Evolutionary conservation across 768 basidiomycete species (phyloP), one percentile per base, ranked within the genome.

Genomic region (Nidularia sp.): DNA sequence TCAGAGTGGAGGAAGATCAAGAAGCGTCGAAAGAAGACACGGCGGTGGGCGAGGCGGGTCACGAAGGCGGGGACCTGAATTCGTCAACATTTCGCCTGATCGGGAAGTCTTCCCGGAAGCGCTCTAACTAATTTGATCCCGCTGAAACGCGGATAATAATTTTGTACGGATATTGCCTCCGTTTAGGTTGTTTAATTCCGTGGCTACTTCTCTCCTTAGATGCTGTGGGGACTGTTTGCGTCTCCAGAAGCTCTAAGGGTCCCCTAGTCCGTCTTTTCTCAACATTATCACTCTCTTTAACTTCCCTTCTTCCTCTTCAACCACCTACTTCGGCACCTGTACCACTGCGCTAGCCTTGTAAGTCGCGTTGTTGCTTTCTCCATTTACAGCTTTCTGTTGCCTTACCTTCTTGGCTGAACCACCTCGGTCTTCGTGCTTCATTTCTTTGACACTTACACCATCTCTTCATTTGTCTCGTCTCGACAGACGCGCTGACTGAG

Each of bases 71-170:
- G 66, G 70, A 71, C 68, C 68, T 72, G 60, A 61, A 54, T 56
- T 25, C 25, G 25, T 25, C 25, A 3, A 25, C 25, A 25, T 25
- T 51, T 49, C 46, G 47, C 53, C 56, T 59, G 62, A 54, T 62
- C 51, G 59, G 63, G 60, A 43, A 58, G 49, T 15, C 39, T 52
- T 58, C 52, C 55, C 55, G 56, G 55, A 54, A 57, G 51, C 51
- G 56, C 53, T 49, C 60, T 60, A 66, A 60, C 65, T 58, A 61
- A 62, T 68, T 69, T 72, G 68, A 66, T 70, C 60, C 59, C 60
- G 64, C 59, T 73, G 70, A 73, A 74, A 74, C 70, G 62, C 64
- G 66, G 64, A 61, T 61, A 62, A 61, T 63, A 60, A 62, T 62
- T 66, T 63, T 63, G 55, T 60, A 55, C 50, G 55, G 54, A 56